Evolutionary conservation across 164 flowering plant genomes (phyloP), one percentile per base, ranked within the genome.

Genomic region (Kingdonia uniflora): DNA sequence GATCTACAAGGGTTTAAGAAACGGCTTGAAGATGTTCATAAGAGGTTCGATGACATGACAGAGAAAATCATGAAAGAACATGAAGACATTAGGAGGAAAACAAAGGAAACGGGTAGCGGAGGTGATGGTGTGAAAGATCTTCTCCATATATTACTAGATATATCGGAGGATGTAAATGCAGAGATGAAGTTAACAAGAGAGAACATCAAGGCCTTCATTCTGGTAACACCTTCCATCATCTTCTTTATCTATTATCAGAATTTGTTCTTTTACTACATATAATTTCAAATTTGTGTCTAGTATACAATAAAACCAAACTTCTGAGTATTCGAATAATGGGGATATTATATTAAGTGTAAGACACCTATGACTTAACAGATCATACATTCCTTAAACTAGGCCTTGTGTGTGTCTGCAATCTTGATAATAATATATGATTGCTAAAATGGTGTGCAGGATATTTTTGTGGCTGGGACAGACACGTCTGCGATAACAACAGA

Each of bases 191-290:
- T 54, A 1, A 44, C 42, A 7, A 29, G 50, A 55, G 58, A 55
- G 6, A 44, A 55, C 19, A 35, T 55, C 20, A 55, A 55, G 42
- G 57, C 48, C 23, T 54, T 24, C 23, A n/a, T 54, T 11, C 42
- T 54, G 43, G 57, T 54, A 54, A 42, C 24, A 40, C 10, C 17
- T 5, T 25, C 38, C 7, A 24, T 12, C 23, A 24, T 6, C 14
- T 25, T 14, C 5, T 49, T 6, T 14, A 1, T 24, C 6, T 2
- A 6, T 49, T 3, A 0, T 25, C 19, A 14, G 7, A 11, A 22
- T 6, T 12, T 11, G 2, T 47, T 23, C 29, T 20, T 22, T 47
- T n/a, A 44, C 19, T 19, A 10, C 48, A n/a, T 7, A 7, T 7
- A 13, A 13, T 41, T 41, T 41, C 11, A 41, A 29, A 29, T 29